phyloP scores from a whole-genome alignment of 1,284 basidiomycete genomes.

The Porodaedalea pini region DNA sequence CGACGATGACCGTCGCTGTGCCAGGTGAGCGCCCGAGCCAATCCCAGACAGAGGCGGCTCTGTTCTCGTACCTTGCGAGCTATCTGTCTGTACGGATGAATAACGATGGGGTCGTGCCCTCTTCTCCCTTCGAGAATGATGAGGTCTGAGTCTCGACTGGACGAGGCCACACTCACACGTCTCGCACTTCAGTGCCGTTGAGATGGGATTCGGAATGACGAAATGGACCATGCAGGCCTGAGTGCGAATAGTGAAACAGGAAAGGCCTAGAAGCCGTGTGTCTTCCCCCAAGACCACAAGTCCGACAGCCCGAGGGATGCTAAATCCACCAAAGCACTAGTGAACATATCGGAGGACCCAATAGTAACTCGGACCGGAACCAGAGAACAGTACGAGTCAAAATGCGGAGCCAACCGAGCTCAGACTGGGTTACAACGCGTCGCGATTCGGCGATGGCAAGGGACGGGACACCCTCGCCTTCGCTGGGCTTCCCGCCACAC shows the following conservation, averaged over 20 bases:
- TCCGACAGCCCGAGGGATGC: neutral
- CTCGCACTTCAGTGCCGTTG: neutral
- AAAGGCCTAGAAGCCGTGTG: neutral
- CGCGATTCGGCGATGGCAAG: too few relatives aligned
- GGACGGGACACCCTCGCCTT: too few relatives aligned
- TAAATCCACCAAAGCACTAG: neutral
- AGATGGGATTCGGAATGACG: neutral
- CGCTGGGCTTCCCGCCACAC: too few relatives aligned
- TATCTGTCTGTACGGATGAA: neutral
- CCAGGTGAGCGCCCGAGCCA: neutral
- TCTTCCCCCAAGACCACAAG: neutral
- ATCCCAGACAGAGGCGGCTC: neutral
- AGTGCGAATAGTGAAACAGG: neutral
- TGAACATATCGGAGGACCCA: neutral
- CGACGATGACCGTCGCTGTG: neutral
- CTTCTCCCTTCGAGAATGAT: neutral
- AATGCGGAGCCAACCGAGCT: too few relatives aligned
- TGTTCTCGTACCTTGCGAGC: neutral
- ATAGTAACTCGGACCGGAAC: neutral
- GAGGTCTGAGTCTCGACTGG: neutral
- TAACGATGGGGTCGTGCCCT: neutral
- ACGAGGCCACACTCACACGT: neutral
- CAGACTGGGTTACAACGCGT: too few relatives aligned
- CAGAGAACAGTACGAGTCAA: neutral
- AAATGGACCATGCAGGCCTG: neutral